Conservation (phyloP, 495 filamentous ascomycete species). For the Podospora conica region DNA sequence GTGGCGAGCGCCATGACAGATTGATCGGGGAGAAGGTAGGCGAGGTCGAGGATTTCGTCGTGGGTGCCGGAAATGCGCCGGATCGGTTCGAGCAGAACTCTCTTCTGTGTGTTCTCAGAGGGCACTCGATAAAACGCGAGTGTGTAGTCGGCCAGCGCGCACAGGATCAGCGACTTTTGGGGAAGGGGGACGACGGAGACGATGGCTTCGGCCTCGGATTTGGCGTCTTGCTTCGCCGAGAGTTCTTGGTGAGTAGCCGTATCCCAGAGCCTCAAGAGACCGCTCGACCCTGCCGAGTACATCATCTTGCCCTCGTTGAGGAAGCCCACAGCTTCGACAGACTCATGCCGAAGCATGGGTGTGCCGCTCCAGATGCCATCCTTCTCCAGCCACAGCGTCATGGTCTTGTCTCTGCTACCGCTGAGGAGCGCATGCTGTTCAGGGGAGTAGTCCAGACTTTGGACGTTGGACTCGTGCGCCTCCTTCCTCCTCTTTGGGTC, state of each 20-base stretch:
- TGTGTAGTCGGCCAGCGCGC: slow-evolving; percentile 85
- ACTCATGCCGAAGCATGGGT: slow-evolving; percentile 79
- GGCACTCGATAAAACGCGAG: slow-evolving; percentile 63
- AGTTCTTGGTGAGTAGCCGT: slow-evolving; percentile 69
- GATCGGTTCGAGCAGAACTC: slow-evolving; percentile 37
- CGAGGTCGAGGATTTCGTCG: slow-evolving; percentile 92
- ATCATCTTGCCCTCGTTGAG: slow-evolving; percentile 60
- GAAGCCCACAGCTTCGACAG: slow-evolving; percentile 78
- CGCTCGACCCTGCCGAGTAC: slow-evolving; percentile 82
- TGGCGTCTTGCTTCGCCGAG: slow-evolving; percentile 60
- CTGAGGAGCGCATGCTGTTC: slow-evolving; percentile 70
- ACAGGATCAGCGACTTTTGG: slow-evolving; percentile 61
- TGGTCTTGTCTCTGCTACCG: slow-evolving; percentile 91
- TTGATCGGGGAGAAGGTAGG: slow-evolving; percentile 70
- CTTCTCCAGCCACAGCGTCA: slow-evolving; percentile 92
- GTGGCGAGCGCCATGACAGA: slow-evolving; percentile 85
- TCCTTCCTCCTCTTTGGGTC: slow-evolving; percentile 42
- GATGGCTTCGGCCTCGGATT: slow-evolving; percentile 70
- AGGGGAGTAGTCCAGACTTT: slow-evolving; percentile 70
- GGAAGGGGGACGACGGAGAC: slow-evolving; percentile 60
- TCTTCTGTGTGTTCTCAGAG: slow-evolving; percentile 23
- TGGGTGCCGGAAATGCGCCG: slow-evolving; percentile 90
- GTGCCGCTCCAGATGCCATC: slow-evolving; percentile 75
- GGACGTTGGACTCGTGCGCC: slow-evolving; percentile 88
- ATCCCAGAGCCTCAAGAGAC: slow-evolving; percentile 75